phyloP scores from a whole-genome alignment of 164 flowering plant genomes.

The Vitis cinerea region DNA sequence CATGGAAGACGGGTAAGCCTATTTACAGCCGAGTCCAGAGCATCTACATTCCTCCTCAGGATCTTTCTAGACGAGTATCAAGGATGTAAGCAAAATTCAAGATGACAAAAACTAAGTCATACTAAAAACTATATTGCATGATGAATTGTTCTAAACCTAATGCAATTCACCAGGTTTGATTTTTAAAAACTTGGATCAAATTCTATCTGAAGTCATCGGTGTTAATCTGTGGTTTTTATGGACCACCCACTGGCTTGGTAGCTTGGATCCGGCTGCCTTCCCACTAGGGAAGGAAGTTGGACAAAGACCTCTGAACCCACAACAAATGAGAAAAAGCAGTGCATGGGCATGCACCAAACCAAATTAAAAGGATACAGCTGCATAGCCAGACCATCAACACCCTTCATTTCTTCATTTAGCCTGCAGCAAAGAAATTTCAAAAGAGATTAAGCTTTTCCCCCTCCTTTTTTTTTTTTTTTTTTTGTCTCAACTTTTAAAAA shows the following conservation, averaged over 20 bases:
- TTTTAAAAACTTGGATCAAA: neutral
- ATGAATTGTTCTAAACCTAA: no score
- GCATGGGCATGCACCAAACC: neutral
- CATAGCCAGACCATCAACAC: slow-evolving; percentile 55
- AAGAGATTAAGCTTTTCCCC: neutral
- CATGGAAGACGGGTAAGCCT: slow-evolving; percentile 58
- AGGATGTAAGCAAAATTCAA: slow-evolving; percentile 22
- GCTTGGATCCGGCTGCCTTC: neutral
- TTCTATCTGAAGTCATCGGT: neutral
- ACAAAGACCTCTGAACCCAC: neutral
- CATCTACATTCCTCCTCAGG: slow-evolving; percentile 72
- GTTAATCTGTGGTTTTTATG: neutral
- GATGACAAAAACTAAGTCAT: neutral
- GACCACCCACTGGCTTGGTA: neutral
- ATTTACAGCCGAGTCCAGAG: slow-evolving; percentile 71
- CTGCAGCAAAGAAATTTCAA: slow-evolving; percentile 39
- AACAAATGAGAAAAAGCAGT: neutral
- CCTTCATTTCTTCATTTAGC: slow-evolving; percentile 86
- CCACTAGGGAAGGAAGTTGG: neutral
- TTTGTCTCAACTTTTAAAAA: no score
- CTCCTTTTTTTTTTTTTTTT: no score
- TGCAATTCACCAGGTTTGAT: neutral
- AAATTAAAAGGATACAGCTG: slow-evolving; percentile 72
- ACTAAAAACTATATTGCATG: neutral
- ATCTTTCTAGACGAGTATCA: slow-evolving; percentile 48